These are phyloP conservation scores for Euryodendron excelsum DNA, from an alignment of 148 eudicot genomes.

Conservation along the genomic window DNA sequence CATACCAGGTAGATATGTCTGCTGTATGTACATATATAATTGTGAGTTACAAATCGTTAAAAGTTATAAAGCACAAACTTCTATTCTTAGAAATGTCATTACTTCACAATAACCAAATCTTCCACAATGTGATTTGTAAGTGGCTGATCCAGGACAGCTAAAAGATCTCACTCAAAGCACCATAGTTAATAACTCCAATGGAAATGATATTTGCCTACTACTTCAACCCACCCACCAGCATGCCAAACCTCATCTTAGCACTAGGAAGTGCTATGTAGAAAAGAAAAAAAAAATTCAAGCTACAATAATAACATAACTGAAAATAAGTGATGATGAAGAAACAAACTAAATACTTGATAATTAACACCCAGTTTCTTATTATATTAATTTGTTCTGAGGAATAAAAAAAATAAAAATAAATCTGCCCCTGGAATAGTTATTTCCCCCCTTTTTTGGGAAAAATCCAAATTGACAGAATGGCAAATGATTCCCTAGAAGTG, in stretches of 20 bases:
- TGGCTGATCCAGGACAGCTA: not conserved
- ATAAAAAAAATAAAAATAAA: too few species aligned
- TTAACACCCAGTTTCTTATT: not conserved
- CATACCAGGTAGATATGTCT: not conserved
- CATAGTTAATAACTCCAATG: not conserved
- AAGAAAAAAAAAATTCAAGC: not conserved
- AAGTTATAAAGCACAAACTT: too few species aligned
- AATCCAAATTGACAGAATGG: not conserved
- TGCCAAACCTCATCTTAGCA: not conserved
- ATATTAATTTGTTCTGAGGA: not conserved
- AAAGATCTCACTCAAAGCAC: conserved; percentile 3
- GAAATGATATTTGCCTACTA: not conserved
- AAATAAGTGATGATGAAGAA: too few species aligned
- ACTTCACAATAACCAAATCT: not conserved
- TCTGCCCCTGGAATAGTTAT: too few species aligned
- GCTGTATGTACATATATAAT: not conserved
- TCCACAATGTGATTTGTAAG: not conserved
- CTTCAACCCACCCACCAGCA: not conserved
- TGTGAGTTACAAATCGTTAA: too few species aligned
- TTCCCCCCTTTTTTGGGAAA: too few species aligned
- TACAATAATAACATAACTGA: too few species aligned
- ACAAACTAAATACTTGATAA: too few species aligned
- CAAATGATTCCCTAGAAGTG: not conserved
- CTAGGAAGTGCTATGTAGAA: not conserved
- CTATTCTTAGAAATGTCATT: too few species aligned